These are phyloP conservation scores for Ophiocordyceps polyrhachis-furcata DNA, from an alignment of 2,329 filamentous ascomycete genomes.

Conservation along the genomic window DNA sequence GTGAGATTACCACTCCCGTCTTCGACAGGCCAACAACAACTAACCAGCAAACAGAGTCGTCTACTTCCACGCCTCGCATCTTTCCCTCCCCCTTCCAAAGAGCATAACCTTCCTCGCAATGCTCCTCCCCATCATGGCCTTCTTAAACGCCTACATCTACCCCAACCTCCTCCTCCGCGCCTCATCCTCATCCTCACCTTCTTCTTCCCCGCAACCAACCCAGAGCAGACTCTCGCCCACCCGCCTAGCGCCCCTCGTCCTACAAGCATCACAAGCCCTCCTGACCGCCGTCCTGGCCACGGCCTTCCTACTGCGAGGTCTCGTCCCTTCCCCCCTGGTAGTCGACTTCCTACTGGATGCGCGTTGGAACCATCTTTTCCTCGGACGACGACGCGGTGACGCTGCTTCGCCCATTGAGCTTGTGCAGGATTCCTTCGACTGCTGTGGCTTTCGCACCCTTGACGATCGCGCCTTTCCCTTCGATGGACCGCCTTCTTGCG, in stretches of 20 bases:
- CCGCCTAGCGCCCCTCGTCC: conserved; percentile 9
- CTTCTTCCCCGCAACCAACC: conserved; percentile 2
- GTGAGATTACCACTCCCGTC: conserved; percentile 8
- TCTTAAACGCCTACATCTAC: conserved; percentile 17
- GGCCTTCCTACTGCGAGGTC: conserved; percentile 19
- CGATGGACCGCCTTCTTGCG: conserved; percentile 16
- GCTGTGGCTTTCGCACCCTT: conserved; percentile 43
- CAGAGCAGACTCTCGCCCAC: conserved; percentile 1
- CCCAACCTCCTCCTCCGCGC: conserved; percentile 11
- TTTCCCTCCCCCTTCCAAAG: conserved; percentile 22
- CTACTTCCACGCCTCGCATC: conserved; percentile 17
- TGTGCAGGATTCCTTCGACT: conserved; percentile 47
- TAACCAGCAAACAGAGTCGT: conserved; percentile 20
- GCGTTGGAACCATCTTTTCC: conserved; percentile 36
- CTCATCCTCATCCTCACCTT: neutral
- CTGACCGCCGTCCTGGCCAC: conserved; percentile 23
- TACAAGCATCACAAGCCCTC: conserved; percentile 24
- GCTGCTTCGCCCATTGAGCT: conserved; percentile 29
- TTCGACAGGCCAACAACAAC: too few relatives aligned
- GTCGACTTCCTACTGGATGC: conserved; percentile 34
- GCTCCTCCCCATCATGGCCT: conserved; percentile 21
- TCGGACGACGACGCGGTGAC: conserved; percentile 16
- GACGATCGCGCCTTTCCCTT: conserved; percentile 48
- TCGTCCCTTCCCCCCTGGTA: conserved; percentile 11
- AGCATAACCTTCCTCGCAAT: conserved; percentile 17